Base-by-base conservation (phyloP, 345 rosid genomes). In the Limnanthes douglasii region DNA sequence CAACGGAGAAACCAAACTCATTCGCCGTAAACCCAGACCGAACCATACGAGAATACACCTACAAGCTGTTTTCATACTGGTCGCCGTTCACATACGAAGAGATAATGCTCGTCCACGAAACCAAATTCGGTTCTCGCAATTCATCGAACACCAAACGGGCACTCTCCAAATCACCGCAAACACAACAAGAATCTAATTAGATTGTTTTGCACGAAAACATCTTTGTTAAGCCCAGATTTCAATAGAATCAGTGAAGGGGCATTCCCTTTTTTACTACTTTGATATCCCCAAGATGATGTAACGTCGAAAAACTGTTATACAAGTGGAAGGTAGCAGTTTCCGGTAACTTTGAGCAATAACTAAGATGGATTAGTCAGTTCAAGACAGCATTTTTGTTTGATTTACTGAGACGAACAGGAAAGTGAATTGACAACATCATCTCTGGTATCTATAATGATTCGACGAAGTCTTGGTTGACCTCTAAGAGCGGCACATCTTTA, bases 1-100 rank as follows among this genome's bases (percentile, higher is more conserved):
- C 36, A 42, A 46, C 41, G 3, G 43, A 38, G 43, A 27, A 47
- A n/a, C n/a, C n/a, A n/a, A n/a, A n/a, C n/a, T n/a, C n/a, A n/a
- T n/a, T n/a, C 15, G 52, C 43, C 37, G 17, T 25, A 35, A 47
- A 22, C 15, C 23, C 43, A 8, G 43, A 27, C 19, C 8, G 43
- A 8, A 32, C 27, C 52, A 47, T 47, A 3, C 26, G 43, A 28
- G 43, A 29, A 37, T 24, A 47, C 17, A 47, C 5, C 15, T 15
- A 20, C 35, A 47, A 16, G 13, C 43, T 43, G 19, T 11, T 23
- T 33, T 31, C 32, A 11, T 37, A 37, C 3, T 3, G 28, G 25
- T 43, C 37, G 15, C 21, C 10, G 30, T 16, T 5, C 52, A 37
- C 18, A 29, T 28, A 47, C 1, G 42, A 25, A 37, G 52, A 47